phyloP scores from a whole-genome alignment of 2,329 filamentous ascomycete genomes.

The Apiospora phragmitis region DNA sequence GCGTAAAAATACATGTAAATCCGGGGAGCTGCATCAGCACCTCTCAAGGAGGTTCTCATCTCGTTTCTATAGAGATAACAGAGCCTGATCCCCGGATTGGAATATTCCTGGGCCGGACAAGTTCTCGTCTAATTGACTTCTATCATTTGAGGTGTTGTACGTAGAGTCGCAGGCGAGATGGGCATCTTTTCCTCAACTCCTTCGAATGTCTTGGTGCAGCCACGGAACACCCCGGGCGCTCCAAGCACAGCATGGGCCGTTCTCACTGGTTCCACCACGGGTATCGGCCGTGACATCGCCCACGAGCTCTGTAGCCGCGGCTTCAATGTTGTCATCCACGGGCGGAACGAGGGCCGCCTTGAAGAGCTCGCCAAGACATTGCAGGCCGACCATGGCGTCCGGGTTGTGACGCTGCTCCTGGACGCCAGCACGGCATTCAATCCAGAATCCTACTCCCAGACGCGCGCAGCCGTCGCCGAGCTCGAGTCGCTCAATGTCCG shows the following conservation, averaged over 20 bases:
- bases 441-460: not conserved
- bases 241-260: not conserved
- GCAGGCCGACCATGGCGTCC: not conserved
- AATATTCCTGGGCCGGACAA: no score
- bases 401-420: not conserved
- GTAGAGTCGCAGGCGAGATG: not conserved
- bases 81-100: not conserved
- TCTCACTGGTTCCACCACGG: not conserved
- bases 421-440: not conserved
- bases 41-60: not conserved
- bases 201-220: not conserved
- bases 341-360: not conserved
- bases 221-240: not conserved
- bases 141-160: not conserved
- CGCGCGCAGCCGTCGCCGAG: not conserved
- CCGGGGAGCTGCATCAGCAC: not conserved
- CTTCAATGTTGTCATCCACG: not conserved
- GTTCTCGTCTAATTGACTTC: not conserved
- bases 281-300: not conserved
- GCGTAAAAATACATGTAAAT: no score
- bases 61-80: not conserved
- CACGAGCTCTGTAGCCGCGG: not conserved
- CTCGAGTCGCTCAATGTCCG: not conserved
- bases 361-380: not conserved
- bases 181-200: not conserved